Base-by-base conservation (phyloP, 257 asterid species). In the Agastache rugosa region DNA sequence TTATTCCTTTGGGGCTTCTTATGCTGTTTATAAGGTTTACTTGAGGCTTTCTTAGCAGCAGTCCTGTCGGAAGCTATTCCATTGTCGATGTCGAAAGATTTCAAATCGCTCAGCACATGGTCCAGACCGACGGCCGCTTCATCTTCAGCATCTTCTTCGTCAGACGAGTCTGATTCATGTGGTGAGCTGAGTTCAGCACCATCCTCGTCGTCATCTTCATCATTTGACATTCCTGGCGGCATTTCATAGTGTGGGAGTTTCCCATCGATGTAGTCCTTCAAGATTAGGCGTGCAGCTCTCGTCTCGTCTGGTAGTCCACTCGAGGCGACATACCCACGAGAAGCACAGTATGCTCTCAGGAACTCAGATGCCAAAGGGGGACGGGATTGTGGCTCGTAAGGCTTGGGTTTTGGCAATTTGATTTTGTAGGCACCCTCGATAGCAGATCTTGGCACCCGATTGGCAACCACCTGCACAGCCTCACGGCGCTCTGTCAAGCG, bases 281-380 rank as follows among this genome's bases (percentile, higher is more conserved):
- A 74, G 44, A 95, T 95, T 69, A 73, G 87, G 20, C 99, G 96
- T 5, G 98, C 86, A 14, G 97, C 98, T 78, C 84, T 82, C 3
- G 99, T 95, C 81, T 95, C 99, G 65, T 92, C 99, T 0, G 98
- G 99, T 67, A 95, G 83, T 65, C 98, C 99, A 60, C 97, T 83
- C 1, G 98, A 70, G 14, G 98, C 96, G 19, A 95, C 98, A 27
- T 92, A 89, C 22, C 98, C 97, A 66, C 99, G 98, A 59, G 99
- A 90, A 11, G 90, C 89, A 67, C 99, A 95, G 79, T 87, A 95
- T 31, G 97, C 66, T 72, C 90, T 82, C 81, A 95, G 68, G 72
- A 95, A 70, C 81, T 95, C 99, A 2, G 88, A 84, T 3, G 93
- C 96, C 74, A 71, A 54, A 47, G 99, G 98, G 11, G 96, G 85